A percentile compares a stretch with the other conserved stretches of the same genome.
These are phyloP conservation scores for Tillandsia leiboldiana DNA, from an alignment of 176 grass and related monocot genomes.

Conservation along the genomic window DNA sequence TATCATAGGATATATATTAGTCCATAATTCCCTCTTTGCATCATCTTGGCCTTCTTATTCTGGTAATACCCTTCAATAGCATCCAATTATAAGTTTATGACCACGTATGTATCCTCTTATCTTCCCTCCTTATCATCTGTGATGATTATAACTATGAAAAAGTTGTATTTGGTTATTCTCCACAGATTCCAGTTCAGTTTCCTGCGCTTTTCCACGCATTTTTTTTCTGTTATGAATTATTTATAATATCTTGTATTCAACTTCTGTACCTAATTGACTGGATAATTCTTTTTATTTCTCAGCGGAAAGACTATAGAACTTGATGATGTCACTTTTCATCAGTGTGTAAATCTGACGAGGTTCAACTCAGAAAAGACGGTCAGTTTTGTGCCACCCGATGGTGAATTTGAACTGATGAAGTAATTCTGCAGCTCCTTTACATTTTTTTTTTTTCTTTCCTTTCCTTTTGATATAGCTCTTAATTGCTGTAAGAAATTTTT, in stretches of 20 bases:
- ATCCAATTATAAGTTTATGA: no score
- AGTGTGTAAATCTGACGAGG: slow-evolving; percentile 96
- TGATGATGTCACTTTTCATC: slow-evolving; percentile 98
- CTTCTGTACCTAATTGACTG: background rate
- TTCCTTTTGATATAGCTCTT: slow-evolving; percentile 1
- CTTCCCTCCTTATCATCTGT: no score
- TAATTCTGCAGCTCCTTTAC: slow-evolving; percentile 36
- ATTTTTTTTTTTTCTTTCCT: background rate
- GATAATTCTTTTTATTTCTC: slow-evolving; percentile 13
- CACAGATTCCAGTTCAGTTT: no score
- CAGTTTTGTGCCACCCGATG: slow-evolving; percentile 97
- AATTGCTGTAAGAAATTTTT: background rate
- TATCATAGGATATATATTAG: no score
- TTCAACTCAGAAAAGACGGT: slow-evolving; percentile 99
- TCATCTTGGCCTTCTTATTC: no score
- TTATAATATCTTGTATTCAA: background rate
- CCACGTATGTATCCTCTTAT: no score
- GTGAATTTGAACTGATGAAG: slow-evolving; percentile 99
- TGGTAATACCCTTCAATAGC: no score
- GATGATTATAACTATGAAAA: no score
- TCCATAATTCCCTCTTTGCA: no score
- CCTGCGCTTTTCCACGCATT: no score
- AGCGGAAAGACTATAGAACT: slow-evolving; percentile 99
- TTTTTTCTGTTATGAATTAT: background rate
- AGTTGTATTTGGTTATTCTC: no score